Conservation (phyloP, 768 basidiomycete genomes). For the Suillus sp. region DNA sequence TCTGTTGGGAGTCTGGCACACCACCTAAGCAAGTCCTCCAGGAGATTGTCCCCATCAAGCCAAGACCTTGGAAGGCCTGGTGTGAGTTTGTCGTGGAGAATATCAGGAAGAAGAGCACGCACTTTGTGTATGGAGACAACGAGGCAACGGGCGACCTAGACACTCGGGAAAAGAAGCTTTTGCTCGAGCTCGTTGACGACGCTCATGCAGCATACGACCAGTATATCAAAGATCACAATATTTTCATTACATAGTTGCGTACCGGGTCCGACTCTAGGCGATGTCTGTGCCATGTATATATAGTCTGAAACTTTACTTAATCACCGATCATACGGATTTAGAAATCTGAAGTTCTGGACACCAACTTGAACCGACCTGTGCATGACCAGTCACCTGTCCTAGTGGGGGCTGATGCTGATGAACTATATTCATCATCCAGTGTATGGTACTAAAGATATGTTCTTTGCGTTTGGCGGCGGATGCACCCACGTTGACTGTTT, state of each 20-base stretch:
- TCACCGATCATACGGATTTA: too few species aligned
- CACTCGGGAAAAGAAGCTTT: background rate
- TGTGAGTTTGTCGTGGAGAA: background rate
- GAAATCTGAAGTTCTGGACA: too few species aligned
- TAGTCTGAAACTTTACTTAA: too few species aligned
- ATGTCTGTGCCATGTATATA: too few species aligned
- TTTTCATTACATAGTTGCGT: background rate
- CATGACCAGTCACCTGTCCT: too few species aligned
- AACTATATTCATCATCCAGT: too few species aligned
- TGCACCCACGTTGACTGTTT: too few species aligned
- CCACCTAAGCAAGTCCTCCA: background rate
- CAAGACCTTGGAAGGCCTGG: background rate
- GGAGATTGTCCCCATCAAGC: background rate
- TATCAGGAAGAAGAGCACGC: background rate
- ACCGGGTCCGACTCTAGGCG: background rate
- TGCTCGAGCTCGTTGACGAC: background rate
- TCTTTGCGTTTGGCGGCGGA: too few species aligned
- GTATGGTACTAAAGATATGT: too few species aligned
- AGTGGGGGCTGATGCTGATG: too few species aligned
- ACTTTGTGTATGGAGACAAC: background rate
- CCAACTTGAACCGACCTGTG: too few species aligned
- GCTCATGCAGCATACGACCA: constrained; percentile 6
- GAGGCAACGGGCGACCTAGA: background rate
- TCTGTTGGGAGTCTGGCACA: constrained; percentile 1
- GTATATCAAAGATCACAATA: background rate